Evolutionary conservation across 202 grass and related monocot genomes (phyloP).

Genomic region (Musa balbisiana): DNA sequence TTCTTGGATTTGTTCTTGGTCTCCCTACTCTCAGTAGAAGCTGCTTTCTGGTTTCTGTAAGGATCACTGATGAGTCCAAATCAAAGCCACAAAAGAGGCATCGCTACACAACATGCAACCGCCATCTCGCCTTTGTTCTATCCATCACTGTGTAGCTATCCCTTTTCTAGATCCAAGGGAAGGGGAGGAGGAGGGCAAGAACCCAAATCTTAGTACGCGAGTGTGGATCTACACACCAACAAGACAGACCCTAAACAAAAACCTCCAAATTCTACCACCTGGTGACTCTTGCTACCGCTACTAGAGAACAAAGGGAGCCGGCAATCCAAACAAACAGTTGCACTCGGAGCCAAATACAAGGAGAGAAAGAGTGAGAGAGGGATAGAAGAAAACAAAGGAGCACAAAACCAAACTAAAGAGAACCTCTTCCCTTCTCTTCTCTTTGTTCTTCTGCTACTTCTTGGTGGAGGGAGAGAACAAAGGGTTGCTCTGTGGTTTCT

Average conservation of each 20-base stretch:
- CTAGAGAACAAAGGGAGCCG: conserved; percentile 61
- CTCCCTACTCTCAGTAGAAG: background rate
- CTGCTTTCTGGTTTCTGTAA: background rate
- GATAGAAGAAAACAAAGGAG: background rate
- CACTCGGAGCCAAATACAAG: conserved; percentile 25
- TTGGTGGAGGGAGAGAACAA: too few relatives aligned
- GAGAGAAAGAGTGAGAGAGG: conserved; percentile 24
- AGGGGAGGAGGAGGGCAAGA: conserved; percentile 1
- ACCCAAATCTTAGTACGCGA: conserved; percentile 14
- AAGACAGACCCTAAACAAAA: conserved; percentile 25
- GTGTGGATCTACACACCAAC: conserved; percentile 31
- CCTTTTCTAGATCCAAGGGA: conserved; percentile 40
- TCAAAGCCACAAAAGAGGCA: conserved; percentile 25
- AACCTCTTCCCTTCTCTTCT: background rate
- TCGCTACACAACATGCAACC: conserved; percentile 12
- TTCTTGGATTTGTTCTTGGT: background rate
- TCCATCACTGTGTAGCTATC: too few relatives aligned
- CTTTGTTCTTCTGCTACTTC: background rate
- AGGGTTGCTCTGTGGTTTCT: too few relatives aligned
- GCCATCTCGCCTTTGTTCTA: too few relatives aligned
- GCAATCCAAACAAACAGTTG: conserved; percentile 36
- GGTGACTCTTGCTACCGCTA: conserved; percentile 21
- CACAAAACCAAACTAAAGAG: conserved; percentile 1
- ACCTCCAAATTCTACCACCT: background rate
- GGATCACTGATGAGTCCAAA: conserved; percentile 20